These are phyloP conservation scores for Tricholoma saponaceum DNA, from an alignment of 768 basidiomycete genomes.

Conservation along the genomic window DNA sequence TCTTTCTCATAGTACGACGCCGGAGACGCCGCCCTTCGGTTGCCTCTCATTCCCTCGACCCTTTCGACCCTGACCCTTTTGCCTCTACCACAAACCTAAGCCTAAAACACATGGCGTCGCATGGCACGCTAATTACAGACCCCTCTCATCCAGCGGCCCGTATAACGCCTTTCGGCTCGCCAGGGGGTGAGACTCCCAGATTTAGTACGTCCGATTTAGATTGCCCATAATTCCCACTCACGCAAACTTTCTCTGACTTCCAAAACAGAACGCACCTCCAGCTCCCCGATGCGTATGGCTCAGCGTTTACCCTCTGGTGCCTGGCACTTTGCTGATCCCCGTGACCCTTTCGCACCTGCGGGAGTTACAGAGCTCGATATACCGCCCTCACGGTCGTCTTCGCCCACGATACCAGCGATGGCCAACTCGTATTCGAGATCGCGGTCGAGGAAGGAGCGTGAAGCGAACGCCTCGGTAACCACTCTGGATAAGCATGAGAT, in stretches of 20 bases:
- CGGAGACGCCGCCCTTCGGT: constrained; percentile 1
- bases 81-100: constrained; percentile 18
- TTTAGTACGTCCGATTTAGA: constrained; percentile 30
- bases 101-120: not conserved
- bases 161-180: constrained; percentile 39
- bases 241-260: not conserved
- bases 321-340: constrained; percentile 49
- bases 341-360: constrained; percentile 34
- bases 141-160: constrained; percentile 33
- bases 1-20: constrained; percentile 7
- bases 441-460: constrained; percentile 14
- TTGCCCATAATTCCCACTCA: no score
- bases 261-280: constrained; percentile 43
- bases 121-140: constrained; percentile 4
- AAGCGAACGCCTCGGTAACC: constrained; percentile 13
- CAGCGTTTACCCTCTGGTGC: constrained; percentile 48
- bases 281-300: constrained; percentile 56
- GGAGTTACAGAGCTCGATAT: constrained; percentile 35
- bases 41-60: not conserved
- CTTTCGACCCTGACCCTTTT: constrained; percentile 3
- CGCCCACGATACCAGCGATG: constrained; percentile 9
- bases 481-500: constrained; percentile 13
- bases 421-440: constrained; percentile 1
- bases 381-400: constrained; percentile 17
- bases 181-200: constrained; percentile 29